Base-by-base conservation (phyloP, 1,139 yeast genomes). In the Geotrichum siamense region DNA sequence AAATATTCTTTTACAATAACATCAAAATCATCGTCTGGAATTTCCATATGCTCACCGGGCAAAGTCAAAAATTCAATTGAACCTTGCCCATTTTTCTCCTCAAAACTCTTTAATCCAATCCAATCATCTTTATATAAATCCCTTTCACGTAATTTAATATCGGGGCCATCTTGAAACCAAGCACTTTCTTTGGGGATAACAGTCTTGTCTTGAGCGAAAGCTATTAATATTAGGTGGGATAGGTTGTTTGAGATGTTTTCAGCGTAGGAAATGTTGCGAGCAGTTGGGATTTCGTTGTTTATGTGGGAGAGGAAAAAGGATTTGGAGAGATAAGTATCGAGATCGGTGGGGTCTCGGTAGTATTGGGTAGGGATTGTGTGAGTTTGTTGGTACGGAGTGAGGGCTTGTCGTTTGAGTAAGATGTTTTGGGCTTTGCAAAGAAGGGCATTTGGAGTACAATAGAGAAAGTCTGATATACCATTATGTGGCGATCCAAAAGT, bases 401-500 rank as follows among this genome's bases (percentile, higher is more conserved):
- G 84, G 1, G 82, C 76, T 53, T 78, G 86, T 28, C 62, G 62
- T 57, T 74, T 79, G 50, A 84, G 61, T 2, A 78, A 42, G 23
- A 60, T 68, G 56, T 82, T 82, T 45, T 79, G 67, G 38, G 67
- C 64, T 45, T 71, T 65, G 56, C 94, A 84, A 1, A 80, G 45
- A 76, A 83, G 78, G 55, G 80, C 83, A 3, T 69, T 63, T 2
- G 68, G 60, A 2, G 60, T 61, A 59, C 94, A 83, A 5, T 70
- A 60, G 0, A 89, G 89, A 38, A 84, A 65, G 50, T 82, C 91
- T 53, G 72, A 69, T 5, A 83, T 76, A 6, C 94, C 94, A 64
- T 79, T 73, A 55, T 84, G 94, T 0, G 94, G 94, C 1, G 87
- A 78, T 0, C 94, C 94, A 63, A 81, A 82, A 0, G 94, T 80